phyloP scores from a whole-genome alignment of 768 basidiomycete genomes.

The Tulasnella sp. region DNA sequence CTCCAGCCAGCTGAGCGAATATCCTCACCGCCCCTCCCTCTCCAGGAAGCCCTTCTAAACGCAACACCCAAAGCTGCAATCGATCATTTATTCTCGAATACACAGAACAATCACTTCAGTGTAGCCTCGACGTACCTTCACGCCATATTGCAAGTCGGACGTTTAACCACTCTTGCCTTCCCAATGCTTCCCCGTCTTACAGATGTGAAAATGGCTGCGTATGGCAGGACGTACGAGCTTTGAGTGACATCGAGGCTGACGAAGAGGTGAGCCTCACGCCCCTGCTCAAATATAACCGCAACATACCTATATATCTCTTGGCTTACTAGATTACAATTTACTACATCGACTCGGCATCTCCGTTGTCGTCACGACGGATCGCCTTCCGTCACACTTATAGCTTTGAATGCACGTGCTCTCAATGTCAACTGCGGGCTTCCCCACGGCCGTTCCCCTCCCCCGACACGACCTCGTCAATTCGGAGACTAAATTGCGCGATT shows the following conservation, averaged over 20 bases:
- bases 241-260: constrained; percentile 50
- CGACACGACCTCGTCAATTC: background rate
- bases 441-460: background rate
- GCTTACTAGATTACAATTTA: constrained; percentile 59
- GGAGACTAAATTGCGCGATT: background rate
- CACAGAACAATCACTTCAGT: constrained; percentile 78
- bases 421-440: constrained; percentile 33
- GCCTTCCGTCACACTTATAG: constrained; percentile 26
- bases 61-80: no score
- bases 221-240: constrained; percentile 60
- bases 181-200: constrained; percentile 64
- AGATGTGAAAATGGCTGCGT: constrained; percentile 35
- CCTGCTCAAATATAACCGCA: background rate
- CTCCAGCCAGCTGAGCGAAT: constrained; percentile 45
- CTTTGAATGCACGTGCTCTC: constrained; percentile 29
- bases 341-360: constrained; percentile 72
- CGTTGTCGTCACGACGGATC: constrained; percentile 19
- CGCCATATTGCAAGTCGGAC: constrained; percentile 67
- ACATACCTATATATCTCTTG: background rate
- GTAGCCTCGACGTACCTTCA: constrained; percentile 63
- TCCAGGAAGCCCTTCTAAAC: no score
- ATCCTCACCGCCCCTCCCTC: constrained; percentile 23
- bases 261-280: constrained; percentile 55
- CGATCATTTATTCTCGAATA: constrained; percentile 43
- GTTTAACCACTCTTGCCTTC: constrained; percentile 73